These are phyloP conservation scores for Infundibulicybe gibba DNA, from an alignment of 768 basidiomycete species.

Conservation along the genomic window DNA sequence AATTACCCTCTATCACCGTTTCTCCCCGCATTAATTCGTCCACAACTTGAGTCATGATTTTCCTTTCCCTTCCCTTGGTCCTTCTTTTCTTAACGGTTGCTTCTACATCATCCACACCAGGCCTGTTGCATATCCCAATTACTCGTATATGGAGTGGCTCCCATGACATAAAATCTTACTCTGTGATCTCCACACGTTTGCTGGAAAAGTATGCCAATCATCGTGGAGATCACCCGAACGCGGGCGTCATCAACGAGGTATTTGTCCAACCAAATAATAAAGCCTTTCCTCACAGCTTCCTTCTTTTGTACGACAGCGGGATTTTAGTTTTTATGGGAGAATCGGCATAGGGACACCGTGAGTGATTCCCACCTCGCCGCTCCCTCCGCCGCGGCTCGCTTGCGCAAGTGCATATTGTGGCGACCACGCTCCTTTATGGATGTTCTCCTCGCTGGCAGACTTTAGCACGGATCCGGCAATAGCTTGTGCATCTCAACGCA, in stretches of 20 bases:
- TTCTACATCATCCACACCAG: neutral
- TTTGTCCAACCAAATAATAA: neutral
- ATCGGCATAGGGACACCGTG: conserved; percentile 63
- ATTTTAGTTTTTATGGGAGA: conserved; percentile 55
- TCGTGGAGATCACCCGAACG: neutral
- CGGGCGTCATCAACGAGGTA: neutral
- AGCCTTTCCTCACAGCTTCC: neutral
- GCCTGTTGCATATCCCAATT: neutral
- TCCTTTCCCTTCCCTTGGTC: neutral
- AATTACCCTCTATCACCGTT: no score
- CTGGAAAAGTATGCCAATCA: neutral
- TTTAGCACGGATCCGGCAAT: neutral
- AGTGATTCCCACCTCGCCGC: conserved; percentile 22
- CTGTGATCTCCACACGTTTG: neutral
- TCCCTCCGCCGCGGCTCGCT: neutral
- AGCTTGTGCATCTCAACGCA: no score
- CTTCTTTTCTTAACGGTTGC: neutral
- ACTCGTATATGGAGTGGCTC: neutral
- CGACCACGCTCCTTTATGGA: no score
- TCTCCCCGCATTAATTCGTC: no score
- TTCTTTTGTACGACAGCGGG: conserved; percentile 25
- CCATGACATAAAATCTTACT: neutral
- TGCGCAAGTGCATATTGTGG: neutral
- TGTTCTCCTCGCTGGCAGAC: neutral
- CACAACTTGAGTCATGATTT: neutral